Percentiles rank a stretch among this genome's conserved stretches.
Evolutionary conservation across 106 monocot species (phyloP).

Genomic region (Vanilla planifolia): DNA sequence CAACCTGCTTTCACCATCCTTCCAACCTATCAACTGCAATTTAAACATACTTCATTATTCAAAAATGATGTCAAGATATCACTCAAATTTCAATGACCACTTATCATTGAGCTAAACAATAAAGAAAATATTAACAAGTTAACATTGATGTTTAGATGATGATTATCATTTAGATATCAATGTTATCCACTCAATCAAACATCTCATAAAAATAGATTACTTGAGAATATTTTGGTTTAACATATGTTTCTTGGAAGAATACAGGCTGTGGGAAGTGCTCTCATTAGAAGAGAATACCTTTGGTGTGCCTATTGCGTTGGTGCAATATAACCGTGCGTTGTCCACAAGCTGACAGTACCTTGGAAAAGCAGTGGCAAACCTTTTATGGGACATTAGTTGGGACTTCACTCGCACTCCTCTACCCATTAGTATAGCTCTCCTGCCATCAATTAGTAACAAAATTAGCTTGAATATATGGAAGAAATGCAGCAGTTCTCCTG

Average conservation of each 20-base stretch:
- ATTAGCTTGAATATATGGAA: background rate
- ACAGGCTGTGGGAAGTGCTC: background rate
- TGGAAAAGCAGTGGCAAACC: slow-evolving; percentile 60
- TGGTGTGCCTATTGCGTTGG: slow-evolving; percentile 52
- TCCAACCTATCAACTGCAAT: slow-evolving; percentile 79
- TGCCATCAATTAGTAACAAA: slow-evolving; percentile 11
- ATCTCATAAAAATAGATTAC: too few species aligned
- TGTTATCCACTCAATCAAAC: background rate
- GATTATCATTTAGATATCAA: too few species aligned
- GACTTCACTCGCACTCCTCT: slow-evolving; percentile 90
- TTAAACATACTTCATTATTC: background rate
- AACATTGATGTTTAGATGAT: too few species aligned
- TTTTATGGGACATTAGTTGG: slow-evolving; percentile 84
- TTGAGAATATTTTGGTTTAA: background rate
- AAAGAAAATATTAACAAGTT: too few species aligned
- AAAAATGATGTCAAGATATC: background rate
- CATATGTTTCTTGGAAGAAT: background rate
- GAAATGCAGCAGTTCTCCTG: too few species aligned
- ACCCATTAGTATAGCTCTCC: slow-evolving; percentile 66
- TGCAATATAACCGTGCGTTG: slow-evolving; percentile 71
- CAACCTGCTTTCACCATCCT: slow-evolving; percentile 50
- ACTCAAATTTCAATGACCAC: background rate
- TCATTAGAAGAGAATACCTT: slow-evolving; percentile 32
- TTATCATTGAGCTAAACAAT: background rate
- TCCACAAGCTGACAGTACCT: slow-evolving; percentile 79